These are phyloP conservation scores for Chytridiales sp. DNA, from an alignment of 371 early-diverging fungal genomes.

Conservation along the genomic window DNA sequence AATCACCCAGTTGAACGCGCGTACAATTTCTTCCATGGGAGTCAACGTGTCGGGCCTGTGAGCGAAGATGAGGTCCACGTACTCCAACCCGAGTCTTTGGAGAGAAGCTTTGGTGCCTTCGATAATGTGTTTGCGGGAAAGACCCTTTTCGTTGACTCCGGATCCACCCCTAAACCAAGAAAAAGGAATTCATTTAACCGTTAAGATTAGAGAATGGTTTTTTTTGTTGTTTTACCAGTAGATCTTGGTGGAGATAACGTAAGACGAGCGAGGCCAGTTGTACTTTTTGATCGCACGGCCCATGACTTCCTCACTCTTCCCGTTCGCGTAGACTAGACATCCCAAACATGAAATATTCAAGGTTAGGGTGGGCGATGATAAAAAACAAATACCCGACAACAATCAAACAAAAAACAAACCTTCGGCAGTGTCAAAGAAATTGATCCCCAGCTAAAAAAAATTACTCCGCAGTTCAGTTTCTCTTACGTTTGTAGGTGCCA, in stretches of 20 bases:
- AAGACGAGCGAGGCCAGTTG: conserved; percentile 69
- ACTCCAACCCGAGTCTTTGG: conserved; percentile 71
- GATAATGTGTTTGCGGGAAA: conserved; percentile 82
- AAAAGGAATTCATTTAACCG: not conserved
- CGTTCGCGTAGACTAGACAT: conserved; percentile 71
- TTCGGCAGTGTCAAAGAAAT: conserved; percentile 75
- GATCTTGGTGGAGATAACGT: conserved; percentile 81
- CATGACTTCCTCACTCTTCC: conserved; percentile 77
- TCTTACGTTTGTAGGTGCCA: not conserved
- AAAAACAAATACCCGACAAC: not conserved
- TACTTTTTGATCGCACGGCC: conserved; percentile 72
- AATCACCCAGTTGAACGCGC: conserved; percentile 84
- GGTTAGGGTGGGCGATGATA: not conserved
- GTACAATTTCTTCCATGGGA: conserved; percentile 79
- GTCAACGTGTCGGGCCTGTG: conserved; percentile 73
- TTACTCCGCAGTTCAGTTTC: conserved; percentile 6
- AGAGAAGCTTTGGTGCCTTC: conserved; percentile 78
- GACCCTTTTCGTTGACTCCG: conserved; percentile 77
- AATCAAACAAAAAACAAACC: conserved; percentile 12
- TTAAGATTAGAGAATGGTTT: not conserved
- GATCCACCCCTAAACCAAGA: conserved; percentile 17
- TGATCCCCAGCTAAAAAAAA: too few relatives aligned
- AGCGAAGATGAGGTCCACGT: conserved; percentile 63
- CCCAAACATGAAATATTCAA: too few relatives aligned
- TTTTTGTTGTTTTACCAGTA: conserved; percentile 73